Conservation (phyloP, 495 filamentous ascomycete species). For the Penicillium antarcticum region DNA sequence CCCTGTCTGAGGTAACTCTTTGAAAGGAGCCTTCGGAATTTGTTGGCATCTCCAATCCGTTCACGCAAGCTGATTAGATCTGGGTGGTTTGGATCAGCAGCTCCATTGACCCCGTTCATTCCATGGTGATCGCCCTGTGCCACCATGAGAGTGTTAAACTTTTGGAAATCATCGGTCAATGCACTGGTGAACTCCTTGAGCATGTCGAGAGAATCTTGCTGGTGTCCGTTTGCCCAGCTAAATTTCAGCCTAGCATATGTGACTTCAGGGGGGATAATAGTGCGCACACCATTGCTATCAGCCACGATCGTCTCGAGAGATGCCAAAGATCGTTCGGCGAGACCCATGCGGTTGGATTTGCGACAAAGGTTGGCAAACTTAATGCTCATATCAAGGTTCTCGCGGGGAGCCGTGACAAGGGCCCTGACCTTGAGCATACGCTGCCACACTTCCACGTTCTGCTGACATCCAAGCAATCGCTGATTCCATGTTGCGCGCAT, state of each 20-base stretch:
- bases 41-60: constrained; percentile 41
- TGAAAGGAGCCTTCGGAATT: constrained; percentile 71
- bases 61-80: constrained; percentile 37
- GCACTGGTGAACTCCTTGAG: constrained; percentile 79
- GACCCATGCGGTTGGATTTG: constrained; percentile 88
- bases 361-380: constrained; percentile 98
- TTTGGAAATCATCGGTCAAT: constrained; percentile 70
- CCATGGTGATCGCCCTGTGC: constrained; percentile 42
- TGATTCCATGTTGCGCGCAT: constrained; percentile 95
- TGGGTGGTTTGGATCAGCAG: constrained; percentile 42
- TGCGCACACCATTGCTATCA: constrained; percentile 51
- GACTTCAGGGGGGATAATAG: constrained; percentile 67
- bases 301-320: constrained; percentile 63
- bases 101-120: constrained; percentile 60
- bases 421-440: constrained; percentile 93
- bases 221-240: constrained; percentile 76
- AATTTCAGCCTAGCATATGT: constrained; percentile 93
- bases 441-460: constrained; percentile 98
- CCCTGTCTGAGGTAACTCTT: constrained; percentile 94
- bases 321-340: constrained; percentile 95
- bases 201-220: constrained; percentile 69
- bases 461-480: constrained; percentile 88
- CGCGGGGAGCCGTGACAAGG: constrained; percentile 81
- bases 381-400: constrained; percentile 98
- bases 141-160: constrained; percentile 52